Percentiles rank a stretch among this genome's conserved stretches.
Conservation (phyloP, 331 rosid genomes). For the Dryas integrifolia region DNA sequence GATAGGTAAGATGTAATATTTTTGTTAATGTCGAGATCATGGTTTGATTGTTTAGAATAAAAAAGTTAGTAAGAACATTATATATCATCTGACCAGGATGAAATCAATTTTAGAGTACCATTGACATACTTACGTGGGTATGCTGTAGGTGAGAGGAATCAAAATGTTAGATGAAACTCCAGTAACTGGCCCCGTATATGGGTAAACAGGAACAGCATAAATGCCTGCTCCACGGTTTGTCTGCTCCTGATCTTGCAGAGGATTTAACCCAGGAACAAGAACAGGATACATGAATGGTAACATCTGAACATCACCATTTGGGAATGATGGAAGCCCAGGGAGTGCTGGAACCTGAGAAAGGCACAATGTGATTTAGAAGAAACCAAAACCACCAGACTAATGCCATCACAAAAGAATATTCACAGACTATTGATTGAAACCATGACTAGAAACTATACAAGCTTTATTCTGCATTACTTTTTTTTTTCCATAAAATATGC, state of each 20-base stretch:
- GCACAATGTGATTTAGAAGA: not conserved
- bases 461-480: not conserved
- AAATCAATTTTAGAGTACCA: slow-evolving; percentile 4
- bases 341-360: slow-evolving; percentile 53
- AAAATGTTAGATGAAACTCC: slow-evolving; percentile 64
- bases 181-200: slow-evolving; percentile 55
- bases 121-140: slow-evolving; percentile 64
- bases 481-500: not conserved
- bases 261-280: slow-evolving; percentile 51
- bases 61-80: not conserved
- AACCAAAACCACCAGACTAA: not conserved
- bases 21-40: not conserved
- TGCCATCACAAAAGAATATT: not conserved
- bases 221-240: slow-evolving; percentile 80
- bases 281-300: slow-evolving; percentile 72
- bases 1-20: not conserved
- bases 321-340: slow-evolving; percentile 37
- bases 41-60: not conserved
- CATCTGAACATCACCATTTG: slow-evolving; percentile 62
- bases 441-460: not conserved
- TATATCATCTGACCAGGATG: not conserved
- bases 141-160: slow-evolving; percentile 77
- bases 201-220: slow-evolving; percentile 75
- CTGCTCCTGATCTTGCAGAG: slow-evolving; percentile 54
- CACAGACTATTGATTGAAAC: not conserved